phyloP scores from a whole-genome alignment of 73 alveolate genomes.

The Paramecium pentaurelia region DNA sequence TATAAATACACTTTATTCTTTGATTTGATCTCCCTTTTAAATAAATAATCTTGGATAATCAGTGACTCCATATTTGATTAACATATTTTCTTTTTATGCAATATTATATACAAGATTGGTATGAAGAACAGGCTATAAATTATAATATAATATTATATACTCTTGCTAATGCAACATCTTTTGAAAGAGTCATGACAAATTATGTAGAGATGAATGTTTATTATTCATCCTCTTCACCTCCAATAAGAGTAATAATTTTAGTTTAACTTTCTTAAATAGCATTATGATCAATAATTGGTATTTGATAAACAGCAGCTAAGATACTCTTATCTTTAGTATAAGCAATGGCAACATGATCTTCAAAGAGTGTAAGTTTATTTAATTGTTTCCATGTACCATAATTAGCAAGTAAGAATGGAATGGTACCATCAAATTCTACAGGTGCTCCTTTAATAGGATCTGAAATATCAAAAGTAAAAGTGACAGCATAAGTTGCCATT shows the following conservation, averaged over 20 bases:
- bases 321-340: background rate
- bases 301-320: background rate
- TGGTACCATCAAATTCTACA: background rate
- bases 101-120: background rate
- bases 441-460: conserved; percentile 29
- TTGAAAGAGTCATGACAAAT: background rate
- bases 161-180: background rate
- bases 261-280: background rate
- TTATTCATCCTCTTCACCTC: background rate
- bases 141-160: background rate
- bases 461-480: background rate
- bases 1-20: background rate
- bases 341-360: background rate
- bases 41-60: background rate
- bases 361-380: background rate
- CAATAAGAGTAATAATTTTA: background rate
- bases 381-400: conserved; percentile 7
- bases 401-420: background rate
- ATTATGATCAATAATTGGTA: background rate
- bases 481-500: background rate
- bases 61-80: background rate
- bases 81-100: background rate
- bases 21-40: background rate
- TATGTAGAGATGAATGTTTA: background rate
- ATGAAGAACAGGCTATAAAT: background rate